Base-by-base conservation (phyloP, 495 filamentous ascomycete species). In the Podospora australis region DNA sequence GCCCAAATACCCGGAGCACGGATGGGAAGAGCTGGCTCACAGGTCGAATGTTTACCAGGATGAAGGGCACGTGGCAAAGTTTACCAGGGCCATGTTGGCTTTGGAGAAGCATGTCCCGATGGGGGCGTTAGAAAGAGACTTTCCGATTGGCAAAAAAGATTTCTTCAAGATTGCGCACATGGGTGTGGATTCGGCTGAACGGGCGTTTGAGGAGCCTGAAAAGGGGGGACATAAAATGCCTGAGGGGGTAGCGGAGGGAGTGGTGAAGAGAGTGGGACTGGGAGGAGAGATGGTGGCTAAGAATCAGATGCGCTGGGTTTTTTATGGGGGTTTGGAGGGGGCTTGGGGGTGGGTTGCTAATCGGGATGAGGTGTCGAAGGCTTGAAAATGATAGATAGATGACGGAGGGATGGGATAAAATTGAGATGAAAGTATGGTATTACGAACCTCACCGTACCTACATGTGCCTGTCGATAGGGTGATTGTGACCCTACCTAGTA, bases 121-220 rank as follows among this genome's bases (percentile, higher is more conserved):
- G 0, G 20, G 25, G 20, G 49, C 21, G 10, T n/a, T n/a, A n/a
- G n/a, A n/a, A n/a, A n/a, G n/a, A n/a, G n/a, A n/a, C n/a, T 52
- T 52, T 32, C 49, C 49, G 10, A 39, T 52, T 17, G 21, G 8
- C 17, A 23, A 17, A 22, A 22, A 36, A 16, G 49, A 46, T 17
- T 11, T 52, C 5, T 0, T 46, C 30, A 52, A 52, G 49, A 36
- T 52, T 14, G 49, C 49, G 29, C 49, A 52, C 32, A 39, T 52
- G 29, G 42, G 19, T 6, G 24, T 52, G 49, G 49, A 52, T 32
- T 52, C 49, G 28, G 28, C 46, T 10, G 49, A 52, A 32, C 17
- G 17, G 29, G 24, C 32, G n/a, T 13, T 36, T n/a, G n/a, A n/a
- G 19, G 41, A 46, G 17, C 29, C 29, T 21, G 30, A 14, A 9